Conservation (phyloP, 2,329 filamentous ascomycete genomes). For the Aspergillus sclerotialis region DNA sequence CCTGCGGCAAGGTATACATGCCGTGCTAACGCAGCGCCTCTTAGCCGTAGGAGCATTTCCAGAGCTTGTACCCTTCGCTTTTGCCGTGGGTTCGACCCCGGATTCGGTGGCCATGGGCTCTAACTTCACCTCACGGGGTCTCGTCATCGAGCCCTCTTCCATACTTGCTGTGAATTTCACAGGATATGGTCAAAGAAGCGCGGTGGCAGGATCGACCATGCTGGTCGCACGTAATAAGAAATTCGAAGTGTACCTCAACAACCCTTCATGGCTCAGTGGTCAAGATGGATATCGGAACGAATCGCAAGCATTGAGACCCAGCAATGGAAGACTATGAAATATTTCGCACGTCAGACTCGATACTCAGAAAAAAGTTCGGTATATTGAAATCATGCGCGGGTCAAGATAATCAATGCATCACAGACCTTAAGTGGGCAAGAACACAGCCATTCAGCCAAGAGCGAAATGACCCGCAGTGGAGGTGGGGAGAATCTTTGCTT, state of each 20-base stretch:
- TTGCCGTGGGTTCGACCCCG: slow-evolving; percentile 11
- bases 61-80: slow-evolving; percentile 23
- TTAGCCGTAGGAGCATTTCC: slow-evolving; percentile 42
- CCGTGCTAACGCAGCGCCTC: slow-evolving; percentile 74
- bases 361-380: too few relatives aligned
- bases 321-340: too few relatives aligned
- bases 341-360: too few relatives aligned
- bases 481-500: too few relatives aligned
- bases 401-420: neutral
- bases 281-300: neutral
- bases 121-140: slow-evolving; percentile 6
- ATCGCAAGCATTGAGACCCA: slow-evolving; percentile 2
- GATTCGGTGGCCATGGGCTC: slow-evolving; percentile 9
- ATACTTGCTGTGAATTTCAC: slow-evolving; percentile 20
- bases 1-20: slow-evolving; percentile 71
- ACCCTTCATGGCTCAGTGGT: neutral
- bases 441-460: neutral
- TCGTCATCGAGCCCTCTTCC: slow-evolving; percentile 15
- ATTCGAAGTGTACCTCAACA: too few relatives aligned
- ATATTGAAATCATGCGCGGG: too few relatives aligned
- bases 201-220: slow-evolving; percentile 12
- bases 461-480: neutral
- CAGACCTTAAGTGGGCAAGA: neutral
- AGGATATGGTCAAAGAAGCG: slow-evolving; percentile 13
- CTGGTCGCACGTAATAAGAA: slow-evolving; percentile 10